Evolutionary conservation across 306 rosid species (phyloP).

Genomic region (Glycine latifolia): DNA sequence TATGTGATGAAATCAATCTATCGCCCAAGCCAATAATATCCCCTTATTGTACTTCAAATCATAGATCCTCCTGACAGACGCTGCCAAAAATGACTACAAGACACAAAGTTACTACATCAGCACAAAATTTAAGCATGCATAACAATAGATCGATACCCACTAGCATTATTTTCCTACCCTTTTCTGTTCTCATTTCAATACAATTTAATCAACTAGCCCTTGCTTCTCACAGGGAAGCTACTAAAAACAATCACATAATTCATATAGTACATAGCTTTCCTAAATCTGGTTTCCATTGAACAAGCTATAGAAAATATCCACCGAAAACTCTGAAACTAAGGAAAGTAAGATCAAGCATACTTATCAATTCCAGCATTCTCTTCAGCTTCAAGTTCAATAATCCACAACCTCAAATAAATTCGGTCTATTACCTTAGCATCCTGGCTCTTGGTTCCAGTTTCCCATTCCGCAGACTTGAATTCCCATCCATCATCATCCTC

Average conservation of each 20-base stretch:
- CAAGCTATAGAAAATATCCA: not conserved
- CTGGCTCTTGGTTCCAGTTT: conserved; percentile 46
- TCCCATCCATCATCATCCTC: conserved; percentile 86
- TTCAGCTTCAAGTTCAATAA: conserved; percentile 16
- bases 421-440: conserved; percentile 49
- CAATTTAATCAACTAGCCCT: conserved; percentile 44
- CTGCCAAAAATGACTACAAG: conserved; percentile 23
- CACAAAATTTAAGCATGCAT: conserved; percentile 34
- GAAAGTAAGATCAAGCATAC: conserved; percentile 20
- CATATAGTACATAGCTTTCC: conserved; percentile 13
- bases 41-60: conserved; percentile 30
- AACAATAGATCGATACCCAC: conserved; percentile 53
- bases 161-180: conserved; percentile 40
- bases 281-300: conserved; percentile 27
- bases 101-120: conserved; percentile 11
- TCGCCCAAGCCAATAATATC: conserved; percentile 6
- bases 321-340: conserved; percentile 11
- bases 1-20: conserved; percentile 27
- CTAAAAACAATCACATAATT: not conserved
- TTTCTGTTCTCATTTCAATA: conserved; percentile 31
- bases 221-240: conserved; percentile 45
- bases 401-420: not conserved
- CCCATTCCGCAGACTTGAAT: conserved; percentile 80
- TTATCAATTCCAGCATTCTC: conserved; percentile 8
- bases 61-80: not conserved